Base-by-base conservation (phyloP, 495 filamentous ascomycete genomes). In the Extremus antarcticus region DNA sequence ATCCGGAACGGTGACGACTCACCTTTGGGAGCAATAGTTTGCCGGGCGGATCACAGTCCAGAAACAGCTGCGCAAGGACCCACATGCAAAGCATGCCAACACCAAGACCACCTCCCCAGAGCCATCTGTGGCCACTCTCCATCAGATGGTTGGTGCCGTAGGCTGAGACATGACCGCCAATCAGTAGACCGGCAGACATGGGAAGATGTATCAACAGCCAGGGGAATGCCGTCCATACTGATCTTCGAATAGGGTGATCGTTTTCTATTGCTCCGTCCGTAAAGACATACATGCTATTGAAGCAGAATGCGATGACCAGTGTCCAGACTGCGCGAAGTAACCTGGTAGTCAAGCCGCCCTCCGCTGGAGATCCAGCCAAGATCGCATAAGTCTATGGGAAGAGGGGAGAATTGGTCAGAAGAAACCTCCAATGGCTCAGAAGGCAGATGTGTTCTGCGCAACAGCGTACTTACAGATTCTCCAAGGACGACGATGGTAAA, bases 401-500 rank as follows among this genome's bases (percentile, higher is more conserved):
- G 35, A 65, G 55, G 43, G n/a, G 35, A 39, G 9, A n/a, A n/a
- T n/a, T n/a, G n/a, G n/a, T n/a, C n/a, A n/a, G n/a, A n/a, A n/a
- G n/a, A n/a, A n/a, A n/a, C n/a, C n/a, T n/a, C n/a, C n/a, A n/a
- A n/a, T n/a, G n/a, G n/a, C n/a, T n/a, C n/a, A n/a, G n/a, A n/a
- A n/a, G n/a, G n/a, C n/a, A n/a, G n/a, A n/a, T n/a, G n/a, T n/a
- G n/a, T n/a, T n/a, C n/a, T n/a, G n/a, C n/a, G n/a, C n/a, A n/a
- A n/a, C n/a, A n/a, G n/a, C n/a, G n/a, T n/a, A n/a, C n/a, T n/a
- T n/a, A n/a, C 62, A 39, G 71, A 75, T 53, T 77, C 74, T 38
- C 74, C 74, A 8, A 77, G 64, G 0, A 71, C 72, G 43, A 77
- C 75, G 59, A 75, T 76, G 54, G 69, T 75, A 57, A 77, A 77